These are phyloP conservation scores for Lophiostoma macrostomum DNA, from an alignment of 495 filamentous ascomycete genomes.

Conservation along the genomic window DNA sequence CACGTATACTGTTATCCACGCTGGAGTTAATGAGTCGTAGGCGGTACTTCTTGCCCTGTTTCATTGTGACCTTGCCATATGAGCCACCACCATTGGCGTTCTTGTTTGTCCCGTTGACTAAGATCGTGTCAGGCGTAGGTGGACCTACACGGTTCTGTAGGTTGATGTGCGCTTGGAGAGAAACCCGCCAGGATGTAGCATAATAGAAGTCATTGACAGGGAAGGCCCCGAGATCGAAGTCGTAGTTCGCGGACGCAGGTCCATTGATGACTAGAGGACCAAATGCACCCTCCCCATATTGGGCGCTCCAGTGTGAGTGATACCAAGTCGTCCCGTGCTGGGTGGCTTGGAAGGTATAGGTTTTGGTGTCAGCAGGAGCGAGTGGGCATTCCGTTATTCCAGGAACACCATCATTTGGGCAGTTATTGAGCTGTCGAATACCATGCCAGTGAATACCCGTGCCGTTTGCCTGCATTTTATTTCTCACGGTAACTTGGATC, in stretches of 20 bases:
- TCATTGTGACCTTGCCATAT: conserved; percentile 26
- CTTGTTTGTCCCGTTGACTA: conserved; percentile 41
- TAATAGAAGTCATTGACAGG: conserved; percentile 42
- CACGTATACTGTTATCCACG: conserved; percentile 40
- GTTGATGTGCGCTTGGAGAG: conserved; percentile 11
- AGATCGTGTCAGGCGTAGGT: conserved; percentile 37
- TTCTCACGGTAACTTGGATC: conserved; percentile 38
- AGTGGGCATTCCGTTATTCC: conserved; percentile 44
- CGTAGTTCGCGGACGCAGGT: conserved; percentile 41
- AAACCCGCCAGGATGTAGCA: conserved; percentile 27
- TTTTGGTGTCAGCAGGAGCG: conserved; percentile 38
- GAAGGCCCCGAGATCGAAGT: conserved; percentile 39
- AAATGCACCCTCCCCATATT: conserved; percentile 42
- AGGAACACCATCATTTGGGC: conserved; percentile 36
- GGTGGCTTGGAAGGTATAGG: conserved; percentile 39
- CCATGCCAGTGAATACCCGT: conserved; percentile 43
- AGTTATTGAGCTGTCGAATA: conserved; percentile 36
- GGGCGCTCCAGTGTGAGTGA: conserved; percentile 38
- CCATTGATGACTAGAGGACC: conserved; percentile 41
- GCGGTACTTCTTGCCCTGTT: conserved; percentile 39
- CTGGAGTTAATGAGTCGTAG: conserved; percentile 40
- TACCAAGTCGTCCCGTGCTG: conserved; percentile 44
- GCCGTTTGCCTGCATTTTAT: conserved; percentile 36
- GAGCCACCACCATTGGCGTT: conserved; percentile 28
- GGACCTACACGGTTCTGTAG: conserved; percentile 20